These are phyloP conservation scores for Raffaelea deltoideospora DNA, from an alignment of 2,329 filamentous ascomycete species.

Conservation along the genomic window DNA sequence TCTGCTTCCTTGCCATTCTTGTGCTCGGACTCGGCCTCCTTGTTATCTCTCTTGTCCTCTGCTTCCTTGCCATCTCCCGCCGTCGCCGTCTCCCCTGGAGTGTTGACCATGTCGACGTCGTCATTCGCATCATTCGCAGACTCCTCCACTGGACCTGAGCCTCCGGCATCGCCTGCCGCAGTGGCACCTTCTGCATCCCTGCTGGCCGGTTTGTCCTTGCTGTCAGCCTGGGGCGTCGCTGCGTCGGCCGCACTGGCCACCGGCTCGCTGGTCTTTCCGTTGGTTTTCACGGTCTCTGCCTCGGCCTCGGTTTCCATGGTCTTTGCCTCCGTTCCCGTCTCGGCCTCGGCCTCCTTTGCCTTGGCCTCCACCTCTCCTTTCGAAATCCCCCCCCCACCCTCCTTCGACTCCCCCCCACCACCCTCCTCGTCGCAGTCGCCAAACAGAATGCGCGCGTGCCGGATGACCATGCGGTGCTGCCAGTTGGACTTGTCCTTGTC, in stretches of 20 bases:
- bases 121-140: too few relatives aligned
- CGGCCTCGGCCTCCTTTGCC: background rate
- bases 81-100: too few relatives aligned
- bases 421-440: slow-evolving; percentile 9
- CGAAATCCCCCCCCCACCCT: too few relatives aligned
- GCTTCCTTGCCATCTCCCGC: background rate
- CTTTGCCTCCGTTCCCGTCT: background rate
- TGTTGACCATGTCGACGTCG: too few relatives aligned
- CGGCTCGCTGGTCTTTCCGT: too few relatives aligned
- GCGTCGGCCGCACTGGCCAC: too few relatives aligned
- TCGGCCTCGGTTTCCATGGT: background rate
- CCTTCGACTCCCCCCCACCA: background rate
- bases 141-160: too few relatives aligned
- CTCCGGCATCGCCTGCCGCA: too few relatives aligned
- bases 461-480: slow-evolving; percentile 82
- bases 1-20: background rate
- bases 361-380: background rate
- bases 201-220: too few relatives aligned
- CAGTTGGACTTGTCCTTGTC: slow-evolving; percentile 84
- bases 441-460: slow-evolving; percentile 46
- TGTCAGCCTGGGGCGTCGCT: too few relatives aligned
- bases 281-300: background rate
- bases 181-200: too few relatives aligned
- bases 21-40: background rate
- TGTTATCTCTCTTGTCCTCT: too few relatives aligned